Evolutionary conservation across 345 rosid genomes (phyloP).

Genomic region (Rhizophora mangle): DNA sequence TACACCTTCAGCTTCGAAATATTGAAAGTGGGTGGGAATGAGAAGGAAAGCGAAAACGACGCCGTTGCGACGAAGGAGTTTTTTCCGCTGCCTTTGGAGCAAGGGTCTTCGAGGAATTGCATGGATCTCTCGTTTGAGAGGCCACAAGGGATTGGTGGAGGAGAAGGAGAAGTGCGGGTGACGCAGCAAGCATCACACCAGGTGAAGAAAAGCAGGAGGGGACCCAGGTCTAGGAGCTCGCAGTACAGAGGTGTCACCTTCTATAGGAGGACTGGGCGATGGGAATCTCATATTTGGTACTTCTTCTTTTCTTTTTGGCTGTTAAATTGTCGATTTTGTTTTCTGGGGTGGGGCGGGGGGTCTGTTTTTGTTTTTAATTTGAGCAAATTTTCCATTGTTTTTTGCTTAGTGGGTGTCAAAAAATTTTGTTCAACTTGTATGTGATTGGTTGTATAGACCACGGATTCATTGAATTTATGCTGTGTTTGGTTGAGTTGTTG

Average conservation of each 20-base stretch:
- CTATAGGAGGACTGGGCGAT: constrained; percentile 88
- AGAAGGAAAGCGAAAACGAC: constrained; percentile 16
- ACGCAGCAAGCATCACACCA: constrained; percentile 40
- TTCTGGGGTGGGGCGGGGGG: neutral
- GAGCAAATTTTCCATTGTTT: too few species aligned
- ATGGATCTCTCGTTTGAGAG: constrained; percentile 52
- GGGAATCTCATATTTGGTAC: constrained; percentile 99
- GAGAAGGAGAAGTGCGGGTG: constrained; percentile 39
- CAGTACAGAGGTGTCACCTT: constrained; percentile 96
- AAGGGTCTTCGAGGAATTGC: constrained; percentile 45
- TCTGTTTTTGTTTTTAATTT: too few species aligned
- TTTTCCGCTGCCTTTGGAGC: constrained; percentile 37
- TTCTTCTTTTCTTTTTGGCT: neutral
- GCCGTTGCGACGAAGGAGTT: constrained; percentile 52
- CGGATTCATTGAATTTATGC: constrained; percentile 4
- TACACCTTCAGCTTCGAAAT: constrained; percentile 65
- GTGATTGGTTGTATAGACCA: too few species aligned
- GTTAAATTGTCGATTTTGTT: neutral
- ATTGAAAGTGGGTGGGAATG: constrained; percentile 45
- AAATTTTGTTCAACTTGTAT: too few species aligned
- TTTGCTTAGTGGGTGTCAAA: too few species aligned
- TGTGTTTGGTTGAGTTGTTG: constrained; percentile 1
- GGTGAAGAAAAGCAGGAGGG: constrained; percentile 84
- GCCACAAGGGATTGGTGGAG: neutral
- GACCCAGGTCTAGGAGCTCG: constrained; percentile 96